Conservation (phyloP, 352 stramenopile genomes). For the Pythium utonaiense region DNA sequence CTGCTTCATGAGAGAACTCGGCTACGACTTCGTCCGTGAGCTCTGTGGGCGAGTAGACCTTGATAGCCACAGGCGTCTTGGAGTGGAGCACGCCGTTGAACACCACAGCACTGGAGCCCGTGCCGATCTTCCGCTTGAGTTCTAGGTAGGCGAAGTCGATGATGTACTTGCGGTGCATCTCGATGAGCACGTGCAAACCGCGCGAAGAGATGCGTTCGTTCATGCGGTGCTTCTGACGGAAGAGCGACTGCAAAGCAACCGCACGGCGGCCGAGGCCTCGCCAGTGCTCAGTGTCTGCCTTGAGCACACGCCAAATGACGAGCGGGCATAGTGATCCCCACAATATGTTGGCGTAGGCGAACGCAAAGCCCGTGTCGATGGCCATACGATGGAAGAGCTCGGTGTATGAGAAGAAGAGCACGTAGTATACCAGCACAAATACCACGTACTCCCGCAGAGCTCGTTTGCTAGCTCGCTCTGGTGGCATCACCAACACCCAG, state of each 20-base stretch:
- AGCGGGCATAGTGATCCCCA: slow-evolving; percentile 53
- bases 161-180: slow-evolving; percentile 69
- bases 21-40: slow-evolving; percentile 62
- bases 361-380: slow-evolving; percentile 25
- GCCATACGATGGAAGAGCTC: slow-evolving; percentile 28
- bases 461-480: slow-evolving; percentile 41
- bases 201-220: slow-evolving; percentile 29
- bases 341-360: slow-evolving; percentile 36
- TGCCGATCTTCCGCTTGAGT: slow-evolving; percentile 44
- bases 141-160: slow-evolving; percentile 75
- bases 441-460: slow-evolving; percentile 55
- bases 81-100: slow-evolving; percentile 59
- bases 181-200: slow-evolving; percentile 61
- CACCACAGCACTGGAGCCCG: slow-evolving; percentile 53
- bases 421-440: slow-evolving; percentile 33
- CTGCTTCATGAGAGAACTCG: slow-evolving; percentile 80
- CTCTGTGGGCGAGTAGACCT: slow-evolving; percentile 66
- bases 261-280: slow-evolving; percentile 55
- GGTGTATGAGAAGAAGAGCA: slow-evolving; percentile 9
- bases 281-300: slow-evolving; percentile 69
- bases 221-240: slow-evolving; percentile 22
- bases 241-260: slow-evolving; percentile 45
- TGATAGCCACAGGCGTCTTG: slow-evolving; percentile 56
- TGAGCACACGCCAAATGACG: slow-evolving; percentile 65
- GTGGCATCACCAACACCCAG: slow-evolving; percentile 40